Evolutionary conservation across 129 eudicot genomes (phyloP), one percentile per base, ranked within the genome.

Genomic region (Apium graveolens): DNA sequence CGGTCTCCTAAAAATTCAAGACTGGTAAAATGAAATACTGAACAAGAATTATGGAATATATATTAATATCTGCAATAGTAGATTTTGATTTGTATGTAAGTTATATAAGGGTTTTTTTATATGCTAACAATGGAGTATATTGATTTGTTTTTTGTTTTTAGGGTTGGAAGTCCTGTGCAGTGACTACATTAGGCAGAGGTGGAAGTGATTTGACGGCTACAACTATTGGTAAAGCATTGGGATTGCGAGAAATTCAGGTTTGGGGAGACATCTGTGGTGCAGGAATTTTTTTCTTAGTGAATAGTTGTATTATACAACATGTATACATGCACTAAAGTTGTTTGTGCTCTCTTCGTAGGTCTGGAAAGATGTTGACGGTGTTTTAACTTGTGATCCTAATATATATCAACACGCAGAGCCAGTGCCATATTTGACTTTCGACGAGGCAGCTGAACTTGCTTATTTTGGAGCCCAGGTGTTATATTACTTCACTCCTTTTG

Each of bases 161-260:
- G 97, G 99, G 97, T 74, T 96, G 91, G 87, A 90, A 83, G 82
- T 87, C 90, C 73, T 91, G 96, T 87, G 99, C 99, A 42, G 93
- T 96, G 39, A 96, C 99, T 48, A 96, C 99, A 46, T 78, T 96
- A 83, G 99, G 99, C 27, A 90, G 99, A 81, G 99, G 99, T 78
- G 99, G 99, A 73, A 96, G 99, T 80, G 99, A 96, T 85, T 87
- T 96, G 84, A 96, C 99, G 13, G 99, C 99, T 68, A 96, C 99
- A 79, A 96, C 99, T 39, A 92, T 96, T 53, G 99, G 99, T 53
- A 96, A 96, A 92, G 97, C 96, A 80, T 83, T 96, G 88, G 91
- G 97, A 27, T 87, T 96, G 81, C 88, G 91, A 73, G 99, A 96
- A 85, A 90, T 96, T 81, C 99, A 96, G 97, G 99, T 91, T 76